Evolutionary conservation across 2,329 filamentous ascomycete genomes (phyloP).

Genomic region (Geoglossum cookeanum): DNA sequence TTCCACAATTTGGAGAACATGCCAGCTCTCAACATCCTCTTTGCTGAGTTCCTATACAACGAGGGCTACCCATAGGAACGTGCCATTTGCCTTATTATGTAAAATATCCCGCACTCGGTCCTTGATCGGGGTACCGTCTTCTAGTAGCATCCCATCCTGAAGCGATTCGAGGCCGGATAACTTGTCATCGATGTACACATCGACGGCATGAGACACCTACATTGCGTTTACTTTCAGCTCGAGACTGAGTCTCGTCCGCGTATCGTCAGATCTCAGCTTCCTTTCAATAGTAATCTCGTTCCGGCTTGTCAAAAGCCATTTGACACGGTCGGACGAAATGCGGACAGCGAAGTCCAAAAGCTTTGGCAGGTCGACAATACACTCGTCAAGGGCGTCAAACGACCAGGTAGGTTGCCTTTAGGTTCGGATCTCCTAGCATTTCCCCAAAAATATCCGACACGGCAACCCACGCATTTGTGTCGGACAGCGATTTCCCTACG

Average conservation of each 20-base stretch:
- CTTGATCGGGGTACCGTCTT: no score
- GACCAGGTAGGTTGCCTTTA: slow-evolving; percentile 9
- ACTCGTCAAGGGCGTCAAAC: no score
- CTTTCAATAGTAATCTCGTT: slow-evolving; percentile 20
- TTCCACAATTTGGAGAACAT: no score
- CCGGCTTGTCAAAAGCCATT: slow-evolving; percentile 29
- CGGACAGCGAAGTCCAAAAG: slow-evolving; percentile 21
- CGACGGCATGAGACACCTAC: no score
- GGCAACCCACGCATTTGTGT: slow-evolving; percentile 19
- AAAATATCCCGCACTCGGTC: no score
- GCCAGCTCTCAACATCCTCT: no score
- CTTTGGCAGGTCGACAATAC: slow-evolving; percentile 7
- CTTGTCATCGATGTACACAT: no score
- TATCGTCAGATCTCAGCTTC: slow-evolving; percentile 7
- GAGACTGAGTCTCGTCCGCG: slow-evolving; percentile 14
- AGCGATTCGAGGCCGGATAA: no score
- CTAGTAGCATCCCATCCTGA: no score
- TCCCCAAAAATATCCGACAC: slow-evolving; percentile 21
- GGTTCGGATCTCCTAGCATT: slow-evolving; percentile 21
- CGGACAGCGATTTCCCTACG: slow-evolving; percentile 21
- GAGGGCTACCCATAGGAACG: no score
- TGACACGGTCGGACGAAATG: slow-evolving; percentile 14
- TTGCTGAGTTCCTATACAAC: no score
- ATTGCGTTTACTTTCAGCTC: not conserved
- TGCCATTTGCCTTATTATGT: no score